Conservation (phyloP, 768 basidiomycete genomes). For the Panaeolus cyanescens region DNA sequence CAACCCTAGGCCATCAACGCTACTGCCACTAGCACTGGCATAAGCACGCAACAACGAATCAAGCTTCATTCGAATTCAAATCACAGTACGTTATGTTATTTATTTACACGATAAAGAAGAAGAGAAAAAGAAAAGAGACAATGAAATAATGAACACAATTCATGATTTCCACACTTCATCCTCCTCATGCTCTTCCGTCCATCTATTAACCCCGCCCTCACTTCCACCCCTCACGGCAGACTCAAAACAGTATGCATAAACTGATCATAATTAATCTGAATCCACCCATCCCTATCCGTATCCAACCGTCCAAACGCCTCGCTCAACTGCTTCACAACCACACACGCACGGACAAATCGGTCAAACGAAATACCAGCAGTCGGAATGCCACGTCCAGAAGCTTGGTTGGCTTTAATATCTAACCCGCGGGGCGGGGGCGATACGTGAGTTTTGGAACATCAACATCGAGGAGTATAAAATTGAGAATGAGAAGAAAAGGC, state of each 20-base stretch:
- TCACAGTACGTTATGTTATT: conserved; percentile 1
- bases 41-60: no score
- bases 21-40: no score
- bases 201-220: neutral
- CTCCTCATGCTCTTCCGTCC: neutral
- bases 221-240: conserved; percentile 35
- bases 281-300: conserved; percentile 66
- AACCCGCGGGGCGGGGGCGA: conserved; percentile 35
- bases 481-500: conserved; percentile 29
- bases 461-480: neutral
- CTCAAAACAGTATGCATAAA: conserved; percentile 71
- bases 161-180: neutral
- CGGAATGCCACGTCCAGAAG: conserved; percentile 31
- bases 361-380: conserved; percentile 76
- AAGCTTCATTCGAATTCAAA: no score
- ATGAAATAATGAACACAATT: conserved; percentile 2
- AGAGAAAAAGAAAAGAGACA: neutral
- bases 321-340: conserved; percentile 75
- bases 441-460: conserved; percentile 17
- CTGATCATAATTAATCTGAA: conserved; percentile 72
- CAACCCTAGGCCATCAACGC: no score
- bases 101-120: neutral
- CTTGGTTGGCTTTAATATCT: conserved; percentile 59
- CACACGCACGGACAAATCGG: conserved; percentile 85
- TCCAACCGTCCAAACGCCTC: conserved; percentile 73